A percentile compares a stretch with the other conserved stretches of the same genome.
Evolutionary conservation across 352 stramenopile genomes (phyloP).

Genomic region (Phytophthora aleatoria): DNA sequence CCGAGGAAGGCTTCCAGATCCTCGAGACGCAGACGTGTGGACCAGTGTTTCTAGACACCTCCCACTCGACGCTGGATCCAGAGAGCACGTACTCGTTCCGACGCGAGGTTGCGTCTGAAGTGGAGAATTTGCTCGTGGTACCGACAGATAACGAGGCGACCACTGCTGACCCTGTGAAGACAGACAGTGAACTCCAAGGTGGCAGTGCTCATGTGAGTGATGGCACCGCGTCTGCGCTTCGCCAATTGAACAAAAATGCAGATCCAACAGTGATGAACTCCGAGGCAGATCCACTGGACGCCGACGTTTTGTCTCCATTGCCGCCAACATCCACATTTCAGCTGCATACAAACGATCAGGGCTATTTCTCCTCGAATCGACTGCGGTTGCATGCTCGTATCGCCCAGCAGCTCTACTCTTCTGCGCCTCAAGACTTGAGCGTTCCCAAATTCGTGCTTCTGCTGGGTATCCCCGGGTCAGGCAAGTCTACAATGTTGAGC

Average conservation of each 20-base stretch:
- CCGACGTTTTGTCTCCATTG: constrained; percentile 40
- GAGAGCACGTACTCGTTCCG: constrained; percentile 57
- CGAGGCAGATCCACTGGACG: constrained; percentile 50
- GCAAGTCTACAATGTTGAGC: constrained; percentile 79
- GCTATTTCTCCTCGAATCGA: constrained; percentile 65
- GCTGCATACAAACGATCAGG: constrained; percentile 60
- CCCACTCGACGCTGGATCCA: constrained; percentile 68
- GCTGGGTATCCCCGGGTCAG: constrained; percentile 66
- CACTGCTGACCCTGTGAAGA: constrained; percentile 13
- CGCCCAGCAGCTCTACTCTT: constrained; percentile 70
- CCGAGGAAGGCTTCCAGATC: constrained; percentile 42
- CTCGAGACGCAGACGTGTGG: constrained; percentile 63
- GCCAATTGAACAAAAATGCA: constrained; percentile 44
- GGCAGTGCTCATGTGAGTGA: constrained; percentile 22
- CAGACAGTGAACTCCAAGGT: constrained; percentile 10
- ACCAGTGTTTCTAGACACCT: constrained; percentile 66
- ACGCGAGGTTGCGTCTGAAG: constrained; percentile 54
- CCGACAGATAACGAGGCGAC: constrained; percentile 38
- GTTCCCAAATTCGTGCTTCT: constrained; percentile 73
- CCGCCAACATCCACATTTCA: constrained; percentile 62
- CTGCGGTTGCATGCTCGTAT: constrained; percentile 75
- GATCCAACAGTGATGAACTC: constrained; percentile 25
- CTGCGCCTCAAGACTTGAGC: constrained; percentile 54
- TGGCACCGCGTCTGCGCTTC: constrained; percentile 36
- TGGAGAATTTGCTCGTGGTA: constrained; percentile 46